A percentile compares a stretch with the other conserved stretches of the same genome.
Evolutionary conservation across 768 basidiomycete genomes (phyloP).

Genomic region (Kondoa subrosea): DNA sequence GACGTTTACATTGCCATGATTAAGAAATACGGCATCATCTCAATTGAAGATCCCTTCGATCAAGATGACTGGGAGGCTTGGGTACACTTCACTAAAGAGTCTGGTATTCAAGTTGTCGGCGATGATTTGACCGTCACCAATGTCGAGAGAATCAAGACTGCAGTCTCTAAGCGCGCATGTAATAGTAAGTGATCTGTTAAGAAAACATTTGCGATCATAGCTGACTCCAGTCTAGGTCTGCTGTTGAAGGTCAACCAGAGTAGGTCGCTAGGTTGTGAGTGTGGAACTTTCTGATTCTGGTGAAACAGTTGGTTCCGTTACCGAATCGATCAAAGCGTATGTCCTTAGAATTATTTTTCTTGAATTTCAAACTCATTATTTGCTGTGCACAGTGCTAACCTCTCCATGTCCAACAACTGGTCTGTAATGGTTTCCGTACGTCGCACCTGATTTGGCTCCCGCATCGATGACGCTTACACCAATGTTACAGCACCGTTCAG

Average conservation of each 20-base stretch:
- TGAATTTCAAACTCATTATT: not conserved
- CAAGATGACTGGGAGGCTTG: constrained; percentile 99
- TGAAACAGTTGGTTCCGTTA: constrained; percentile 9
- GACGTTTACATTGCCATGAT: constrained; percentile 72
- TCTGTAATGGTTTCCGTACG: constrained; percentile 99
- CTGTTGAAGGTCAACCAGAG: constrained; percentile 99
- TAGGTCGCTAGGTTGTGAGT: constrained; percentile 93
- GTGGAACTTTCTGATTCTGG: not conserved
- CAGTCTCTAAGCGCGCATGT: constrained; percentile 99
- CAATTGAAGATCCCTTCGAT: constrained; percentile 96
- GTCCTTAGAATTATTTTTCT: constrained; percentile 31
- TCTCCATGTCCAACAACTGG: constrained; percentile 89
- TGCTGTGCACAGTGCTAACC: constrained; percentile 55
- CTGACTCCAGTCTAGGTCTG: constrained; percentile 40
- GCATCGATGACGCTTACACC: no score
- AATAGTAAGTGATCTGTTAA: constrained; percentile 36
- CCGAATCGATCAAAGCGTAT: constrained; percentile 91
- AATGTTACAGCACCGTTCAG: constrained; percentile 86
- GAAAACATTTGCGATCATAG: not conserved
- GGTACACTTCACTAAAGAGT: constrained; percentile 67
- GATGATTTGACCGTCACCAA: constrained; percentile 98
- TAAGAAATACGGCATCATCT: constrained; percentile 85
- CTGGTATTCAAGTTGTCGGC: constrained; percentile 76
- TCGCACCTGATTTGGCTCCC: no score
- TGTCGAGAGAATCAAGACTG: constrained; percentile 88